Conservation (phyloP, 2,329 filamentous ascomycete species). For the Pseudocercospora eumusae region DNA sequence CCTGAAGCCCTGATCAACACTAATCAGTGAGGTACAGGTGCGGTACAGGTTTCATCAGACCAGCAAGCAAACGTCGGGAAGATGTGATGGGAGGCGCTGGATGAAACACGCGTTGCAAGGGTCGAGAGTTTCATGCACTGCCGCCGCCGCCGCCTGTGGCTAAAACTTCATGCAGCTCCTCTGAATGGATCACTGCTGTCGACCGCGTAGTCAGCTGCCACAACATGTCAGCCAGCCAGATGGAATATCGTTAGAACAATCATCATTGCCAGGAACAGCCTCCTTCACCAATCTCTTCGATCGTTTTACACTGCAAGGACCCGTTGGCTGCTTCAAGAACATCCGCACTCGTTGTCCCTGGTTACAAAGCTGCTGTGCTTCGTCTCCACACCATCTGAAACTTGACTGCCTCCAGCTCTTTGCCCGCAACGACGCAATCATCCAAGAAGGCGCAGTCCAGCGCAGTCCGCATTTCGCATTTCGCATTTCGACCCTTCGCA, state of each 20-base stretch:
- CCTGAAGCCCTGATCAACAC: not conserved
- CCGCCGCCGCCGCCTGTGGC: conserved; percentile 9
- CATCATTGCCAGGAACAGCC: not conserved
- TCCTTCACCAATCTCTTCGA: not conserved
- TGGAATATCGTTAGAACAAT: not conserved
- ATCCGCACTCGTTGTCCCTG: conserved; percentile 9
- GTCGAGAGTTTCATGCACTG: conserved; percentile 10
- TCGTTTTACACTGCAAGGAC: conserved; percentile 1
- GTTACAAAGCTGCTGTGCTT: not conserved
- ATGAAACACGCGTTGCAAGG: conserved; percentile 7
- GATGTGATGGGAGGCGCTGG: not conserved
- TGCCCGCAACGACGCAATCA: conserved; percentile 23
- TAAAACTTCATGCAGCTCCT: not conserved
- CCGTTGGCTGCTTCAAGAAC: conserved; percentile 4
- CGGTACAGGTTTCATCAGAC: not conserved
- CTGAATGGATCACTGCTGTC: conserved; percentile 12
- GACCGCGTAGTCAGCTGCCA: not conserved
- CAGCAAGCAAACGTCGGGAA: not conserved
- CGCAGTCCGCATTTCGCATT: conserved; percentile 6
- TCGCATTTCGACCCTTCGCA: conserved; percentile 11
- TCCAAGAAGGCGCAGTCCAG: conserved; percentile 17
- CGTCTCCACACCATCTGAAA: conserved; percentile 12
- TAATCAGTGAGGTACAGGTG: not conserved
- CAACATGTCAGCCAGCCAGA: not conserved
- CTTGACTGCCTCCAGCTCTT: conserved; percentile 9